Evolutionary conservation across 2,329 filamentous ascomycete species (phyloP), one percentile per base, ranked within the genome.

Genomic region (Aureobasidium sp.): DNA sequence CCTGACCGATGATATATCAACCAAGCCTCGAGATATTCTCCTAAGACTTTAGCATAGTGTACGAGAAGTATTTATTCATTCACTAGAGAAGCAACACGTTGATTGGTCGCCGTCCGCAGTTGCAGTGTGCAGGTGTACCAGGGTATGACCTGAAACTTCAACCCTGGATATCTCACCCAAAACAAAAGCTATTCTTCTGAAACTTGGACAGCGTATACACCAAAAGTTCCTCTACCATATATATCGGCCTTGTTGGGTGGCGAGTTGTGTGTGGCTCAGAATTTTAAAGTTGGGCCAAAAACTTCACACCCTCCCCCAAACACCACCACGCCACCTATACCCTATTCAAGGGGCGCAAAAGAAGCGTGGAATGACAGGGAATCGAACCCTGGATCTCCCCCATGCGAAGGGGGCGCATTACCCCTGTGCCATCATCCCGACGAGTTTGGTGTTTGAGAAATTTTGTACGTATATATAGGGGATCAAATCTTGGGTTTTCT

Each of bases 331-430:
- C 48, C 11, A 39, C n/a, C 2, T 30, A 13, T 10, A 25, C 32
- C 21, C 32, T 4, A 3, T 34, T 34, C 14, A 2, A 49, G 39
- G 8, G 16, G 39, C 3, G 3, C 47, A 50, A 50, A 48, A 50
- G 14, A 6, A 29, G 8, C 47, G 30, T 57, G 53, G 53, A 57
- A 27, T 32, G 16, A 21, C n/a, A 7, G 53, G 39, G 53, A 57
- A 57, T 57, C 53, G 53, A 57, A 57, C 53, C 39, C 53, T 11
- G 29, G 53, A 45, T 42, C 53, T 57, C 30, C 41, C 42, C 51
- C 27, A 42, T 55, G 51, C 51, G 51, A 57, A 45, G 30, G 41
- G 42, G 41, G 42, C 41, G 53, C 29, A 29, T 30, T 45, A 45
- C 53, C 51, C 51, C 51, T 55, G 41, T 29, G 41, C 51, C 51